These are phyloP conservation scores for Lipomyces japonicus DNA, from an alignment of 805 yeast species.

Conservation along the genomic window DNA sequence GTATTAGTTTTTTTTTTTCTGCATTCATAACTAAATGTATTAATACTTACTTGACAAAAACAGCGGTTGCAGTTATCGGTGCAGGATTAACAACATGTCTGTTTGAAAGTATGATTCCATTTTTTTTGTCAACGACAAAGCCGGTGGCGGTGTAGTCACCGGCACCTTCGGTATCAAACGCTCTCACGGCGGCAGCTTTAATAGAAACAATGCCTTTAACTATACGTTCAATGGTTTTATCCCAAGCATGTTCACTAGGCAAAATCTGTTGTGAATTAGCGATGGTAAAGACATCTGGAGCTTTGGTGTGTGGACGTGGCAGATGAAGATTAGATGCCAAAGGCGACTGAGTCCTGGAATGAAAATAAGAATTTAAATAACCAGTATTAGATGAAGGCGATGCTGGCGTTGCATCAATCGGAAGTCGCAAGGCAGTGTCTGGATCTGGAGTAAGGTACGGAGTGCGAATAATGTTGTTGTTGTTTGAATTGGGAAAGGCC, in stretches of 20 bases:
- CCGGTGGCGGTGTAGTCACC: slow-evolving; percentile 29
- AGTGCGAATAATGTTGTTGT: slow-evolving; percentile 19
- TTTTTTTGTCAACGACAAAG: slow-evolving; percentile 25
- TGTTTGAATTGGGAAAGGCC: not conserved
- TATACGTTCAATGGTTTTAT: slow-evolving; percentile 25
- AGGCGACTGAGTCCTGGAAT: slow-evolving; percentile 1
- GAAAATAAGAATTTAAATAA: not conserved
- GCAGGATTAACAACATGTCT: slow-evolving; percentile 27
- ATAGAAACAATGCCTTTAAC: slow-evolving; percentile 27
- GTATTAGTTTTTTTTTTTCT: not conserved
- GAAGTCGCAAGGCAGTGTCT: slow-evolving; percentile 19
- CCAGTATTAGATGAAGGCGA: slow-evolving; percentile 1
- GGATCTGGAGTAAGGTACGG: slow-evolving; percentile 26
- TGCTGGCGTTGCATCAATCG: slow-evolving; percentile 1
- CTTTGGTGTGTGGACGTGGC: slow-evolving; percentile 1
- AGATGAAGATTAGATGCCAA: slow-evolving; percentile 4
- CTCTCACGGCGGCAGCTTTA: slow-evolving; percentile 25
- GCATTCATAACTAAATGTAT: not conserved
- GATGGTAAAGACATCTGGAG: slow-evolving; percentile 4
- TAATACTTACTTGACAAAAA: slow-evolving; percentile 24
- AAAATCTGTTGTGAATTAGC: slow-evolving; percentile 7
- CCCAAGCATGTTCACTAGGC: slow-evolving; percentile 21
- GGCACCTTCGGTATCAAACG: slow-evolving; percentile 25
- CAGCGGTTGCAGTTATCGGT: slow-evolving; percentile 27
- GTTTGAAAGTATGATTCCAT: slow-evolving; percentile 27